Conservation (phyloP, 2,329 filamentous ascomycete species). For the Colletotrichum filicis region DNA sequence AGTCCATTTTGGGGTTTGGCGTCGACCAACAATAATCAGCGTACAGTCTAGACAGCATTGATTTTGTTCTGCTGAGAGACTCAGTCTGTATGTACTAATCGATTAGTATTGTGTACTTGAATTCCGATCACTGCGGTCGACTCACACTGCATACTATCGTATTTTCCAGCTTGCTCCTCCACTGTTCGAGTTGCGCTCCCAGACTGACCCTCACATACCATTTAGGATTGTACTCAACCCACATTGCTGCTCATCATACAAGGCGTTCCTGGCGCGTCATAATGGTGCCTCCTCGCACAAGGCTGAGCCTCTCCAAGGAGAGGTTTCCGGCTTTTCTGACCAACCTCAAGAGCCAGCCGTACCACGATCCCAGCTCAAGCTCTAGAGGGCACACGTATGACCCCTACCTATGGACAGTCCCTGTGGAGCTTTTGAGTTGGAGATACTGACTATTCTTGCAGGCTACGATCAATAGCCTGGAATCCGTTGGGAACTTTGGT, state of each 20-base stretch:
- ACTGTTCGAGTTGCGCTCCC: not conserved
- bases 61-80: not conserved
- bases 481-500: slow-evolving; percentile 86
- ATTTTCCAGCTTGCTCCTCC: not conserved
- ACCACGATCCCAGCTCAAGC: slow-evolving; percentile 69
- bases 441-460: slow-evolving; percentile 47
- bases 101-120: not conserved
- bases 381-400: slow-evolving; percentile 69
- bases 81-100: not conserved
- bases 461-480: slow-evolving; percentile 86
- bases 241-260: slow-evolving; percentile 48
- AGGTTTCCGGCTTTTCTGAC: slow-evolving; percentile 75
- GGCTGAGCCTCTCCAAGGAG: slow-evolving; percentile 74
- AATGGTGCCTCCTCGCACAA: slow-evolving; percentile 27
- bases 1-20: not conserved
- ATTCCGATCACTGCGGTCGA: not conserved
- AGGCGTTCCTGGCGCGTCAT: not conserved
- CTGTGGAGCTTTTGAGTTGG: slow-evolving; percentile 35
- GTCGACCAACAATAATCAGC: not conserved
- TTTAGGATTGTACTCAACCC: not conserved
- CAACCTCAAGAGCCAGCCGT: slow-evolving; percentile 76
- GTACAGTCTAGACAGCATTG: not conserved
- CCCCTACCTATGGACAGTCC: not conserved
- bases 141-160: not conserved
- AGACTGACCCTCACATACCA: not conserved